Conservation (phyloP, 176 grass and related monocot species). For the Thinopyrum elongatum region DNA sequence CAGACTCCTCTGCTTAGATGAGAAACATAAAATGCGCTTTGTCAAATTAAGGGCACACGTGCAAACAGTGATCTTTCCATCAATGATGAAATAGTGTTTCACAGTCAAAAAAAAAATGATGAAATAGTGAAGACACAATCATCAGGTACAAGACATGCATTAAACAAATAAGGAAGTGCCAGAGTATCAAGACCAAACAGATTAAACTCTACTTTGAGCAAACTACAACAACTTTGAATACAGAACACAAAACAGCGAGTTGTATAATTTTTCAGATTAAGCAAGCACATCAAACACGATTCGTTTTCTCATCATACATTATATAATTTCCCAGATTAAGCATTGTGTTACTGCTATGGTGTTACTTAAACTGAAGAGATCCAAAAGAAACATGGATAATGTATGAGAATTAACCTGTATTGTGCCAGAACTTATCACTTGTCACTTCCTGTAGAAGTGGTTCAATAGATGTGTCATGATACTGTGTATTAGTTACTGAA, state of each 20-base stretch:
- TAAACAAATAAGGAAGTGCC: not conserved
- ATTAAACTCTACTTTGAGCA: not conserved
- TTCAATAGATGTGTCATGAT: conserved; percentile 75
- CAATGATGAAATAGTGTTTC: not conserved
- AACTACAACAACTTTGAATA: not conserved
- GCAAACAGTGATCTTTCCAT: not conserved
- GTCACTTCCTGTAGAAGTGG: conserved; percentile 77
- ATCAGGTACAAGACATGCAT: too few species aligned
- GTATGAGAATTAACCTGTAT: conserved; percentile 62
- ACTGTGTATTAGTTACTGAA: conserved; percentile 39
- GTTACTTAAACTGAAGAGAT: not conserved
- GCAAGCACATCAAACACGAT: not conserved
- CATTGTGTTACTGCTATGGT: not conserved
- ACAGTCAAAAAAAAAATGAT: too few species aligned
- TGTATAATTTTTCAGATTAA: not conserved
- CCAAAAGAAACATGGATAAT: not conserved
- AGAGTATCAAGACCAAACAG: not conserved
- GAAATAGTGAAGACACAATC: not conserved
- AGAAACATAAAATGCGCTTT: not conserved
- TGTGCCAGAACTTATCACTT: conserved; percentile 86
- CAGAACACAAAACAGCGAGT: not conserved
- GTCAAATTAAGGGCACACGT: not conserved
- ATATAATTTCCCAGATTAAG: not conserved
- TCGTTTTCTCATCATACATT: not conserved
- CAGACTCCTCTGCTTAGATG: conserved; percentile 67